Base-by-base conservation (phyloP, 202 grass and related monocot genomes). In the Setaria italica region DNA sequence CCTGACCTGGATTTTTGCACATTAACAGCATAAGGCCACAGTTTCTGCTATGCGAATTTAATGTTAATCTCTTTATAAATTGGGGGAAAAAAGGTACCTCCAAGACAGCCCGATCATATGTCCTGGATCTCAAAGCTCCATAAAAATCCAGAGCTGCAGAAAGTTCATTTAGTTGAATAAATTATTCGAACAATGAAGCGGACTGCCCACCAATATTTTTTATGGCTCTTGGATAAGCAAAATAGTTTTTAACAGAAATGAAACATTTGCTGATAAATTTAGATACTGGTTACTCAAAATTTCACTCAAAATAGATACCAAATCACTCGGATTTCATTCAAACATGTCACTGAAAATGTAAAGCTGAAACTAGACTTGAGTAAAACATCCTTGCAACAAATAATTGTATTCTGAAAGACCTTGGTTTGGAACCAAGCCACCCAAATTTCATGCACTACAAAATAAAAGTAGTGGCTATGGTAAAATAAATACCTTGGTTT, bases 121-220 rank as follows among this genome's bases (percentile, higher is more conserved):
- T 96, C 76, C 88, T 96, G 1, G 97, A 94, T 64, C 97, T 92
- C 81, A 99, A 80, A 88, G 90, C 97, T 85, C 93, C 97, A 90
- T 94, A 96, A 54, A 99, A 96, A 80, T 99, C 97, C 63, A 96
- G 81, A 82, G 97, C 93, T 96, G 82, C 85, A 81, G 29, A 84
- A 88, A 58, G 50, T 84, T 45, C 56, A 74, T 54, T 42, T 65
- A 3, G 0, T 87, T 82, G 14, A 84, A 39, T 81, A 85, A 70
- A 73, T 70, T 51, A 67, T 43, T 82, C 9, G 17, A 80, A 78
- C 25, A 32, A 67, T 66, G 42, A 82, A 68, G 15, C 6, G 6
- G 30, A 87, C 6, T 47, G 0, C 34, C 56, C 21, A 74, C 5
- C 60, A 48, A 58, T 39, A 57, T 48, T 48, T 81, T 35, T 6